Evolutionary conservation across 164 flowering plant species (phyloP), one percentile per base, ranked within the genome.

Genomic region (Akebia trifoliata): DNA sequence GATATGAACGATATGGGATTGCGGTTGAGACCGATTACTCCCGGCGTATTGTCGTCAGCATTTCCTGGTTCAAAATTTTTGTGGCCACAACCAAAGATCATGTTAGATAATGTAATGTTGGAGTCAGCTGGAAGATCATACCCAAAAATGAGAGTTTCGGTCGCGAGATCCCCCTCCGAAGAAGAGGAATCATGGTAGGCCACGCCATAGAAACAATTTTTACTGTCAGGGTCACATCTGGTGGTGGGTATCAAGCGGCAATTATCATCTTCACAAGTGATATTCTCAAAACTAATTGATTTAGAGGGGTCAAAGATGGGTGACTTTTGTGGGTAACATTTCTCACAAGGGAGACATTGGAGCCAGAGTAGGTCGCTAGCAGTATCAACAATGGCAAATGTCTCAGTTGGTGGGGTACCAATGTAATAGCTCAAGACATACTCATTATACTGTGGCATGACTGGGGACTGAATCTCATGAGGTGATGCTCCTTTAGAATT

Each of bases 21-120:
- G 4, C 3, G 4, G 17, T 49, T 49, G 9, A 49, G 21, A 49
- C 53, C 53, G 4, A 49, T 2, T 2, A 29, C 6, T 4, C 53
- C 53, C n/a, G 53, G 53, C 30, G 53, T 7, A 49, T n/a, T 15
- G 9, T 9, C 8, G 0, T 1, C 22, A 4, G 4, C 3, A 1
- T 0, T 2, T 53, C 4, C 10, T 0, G 25, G 8, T 4, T 8
- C 17, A 2, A 0, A 2, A 10, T 25, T 47, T 0, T 26, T 12
- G 43, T 37, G 32, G 0, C 57, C 46, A n/a, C 57, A 54, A 38
- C 57, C 57, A 38, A 54, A 37, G 40, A 17, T 0, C 29, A 54
- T 25, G 26, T 37, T 29, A 2, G 2, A 5, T 54, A 54, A 25
- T 0, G 45, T 21, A 38, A 24, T 36, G 10, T 38, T 38, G n/a